Evolutionary conservation across 2,329 filamentous ascomycete genomes (phyloP).

Genomic region (Botrytis deweyae): DNA sequence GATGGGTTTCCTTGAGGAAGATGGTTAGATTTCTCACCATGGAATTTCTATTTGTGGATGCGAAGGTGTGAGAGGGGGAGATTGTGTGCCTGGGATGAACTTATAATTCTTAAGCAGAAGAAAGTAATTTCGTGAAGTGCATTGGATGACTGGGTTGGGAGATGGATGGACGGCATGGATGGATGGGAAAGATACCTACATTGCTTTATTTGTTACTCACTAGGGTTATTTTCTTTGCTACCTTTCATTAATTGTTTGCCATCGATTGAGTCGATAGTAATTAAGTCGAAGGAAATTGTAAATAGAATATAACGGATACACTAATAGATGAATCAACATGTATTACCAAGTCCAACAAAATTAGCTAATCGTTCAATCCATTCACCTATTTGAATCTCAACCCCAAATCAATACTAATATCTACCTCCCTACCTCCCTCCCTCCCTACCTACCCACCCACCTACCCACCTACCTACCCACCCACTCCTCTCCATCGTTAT

Average conservation of each 20-base stretch:
- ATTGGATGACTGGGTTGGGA: background rate
- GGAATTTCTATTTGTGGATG: background rate
- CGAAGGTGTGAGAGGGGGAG: no score
- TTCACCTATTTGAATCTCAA: background rate
- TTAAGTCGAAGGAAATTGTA: background rate
- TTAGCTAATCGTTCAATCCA: background rate
- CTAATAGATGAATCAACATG: background rate
- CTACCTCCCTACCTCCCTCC: no score
- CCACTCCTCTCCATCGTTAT: no score
- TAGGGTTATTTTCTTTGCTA: background rate
- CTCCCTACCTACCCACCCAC: no score
- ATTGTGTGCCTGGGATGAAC: background rate
- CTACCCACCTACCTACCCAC: no score
- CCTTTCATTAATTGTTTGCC: background rate
- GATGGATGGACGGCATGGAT: background rate
- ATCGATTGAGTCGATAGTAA: background rate
- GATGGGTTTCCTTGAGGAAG: slow-evolving; percentile 84
- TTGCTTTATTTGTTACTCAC: background rate
- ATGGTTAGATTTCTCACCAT: slow-evolving; percentile 32
- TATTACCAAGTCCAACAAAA: background rate
- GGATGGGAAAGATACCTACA: slow-evolving; percentile 14
- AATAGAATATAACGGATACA: background rate
- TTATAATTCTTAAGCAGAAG: background rate
- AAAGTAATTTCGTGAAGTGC: background rate
- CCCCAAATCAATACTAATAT: background rate